Evolutionary conservation across 1,139 yeast species (phyloP).

Genomic region (Chernovozyma aurita): DNA sequence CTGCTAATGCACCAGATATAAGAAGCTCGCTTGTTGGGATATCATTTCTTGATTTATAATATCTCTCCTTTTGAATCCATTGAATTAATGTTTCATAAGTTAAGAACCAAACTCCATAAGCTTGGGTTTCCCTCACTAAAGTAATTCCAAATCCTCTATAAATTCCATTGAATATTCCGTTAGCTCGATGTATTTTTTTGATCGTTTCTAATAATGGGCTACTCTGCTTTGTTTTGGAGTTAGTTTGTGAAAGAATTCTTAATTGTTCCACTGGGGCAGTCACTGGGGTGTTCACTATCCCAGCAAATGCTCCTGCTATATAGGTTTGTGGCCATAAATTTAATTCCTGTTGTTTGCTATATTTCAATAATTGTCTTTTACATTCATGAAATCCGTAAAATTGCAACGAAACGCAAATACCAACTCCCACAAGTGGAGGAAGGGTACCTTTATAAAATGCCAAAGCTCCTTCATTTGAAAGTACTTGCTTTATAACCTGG

Average conservation of each 20-base stretch:
- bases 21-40: slow-evolving; percentile 60
- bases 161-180: slow-evolving; percentile 50
- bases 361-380: slow-evolving; percentile 50
- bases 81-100: slow-evolving; percentile 63
- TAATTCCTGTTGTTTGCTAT: slow-evolving; percentile 27
- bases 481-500: slow-evolving; percentile 49
- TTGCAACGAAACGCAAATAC: slow-evolving; percentile 70
- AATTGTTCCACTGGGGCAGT: slow-evolving; percentile 75
- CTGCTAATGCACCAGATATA: slow-evolving; percentile 59
- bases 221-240: slow-evolving; percentile 26
- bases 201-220: slow-evolving; percentile 42
- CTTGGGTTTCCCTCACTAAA: slow-evolving; percentile 64
- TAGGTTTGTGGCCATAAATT: slow-evolving; percentile 61
- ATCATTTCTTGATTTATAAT: slow-evolving; percentile 42
- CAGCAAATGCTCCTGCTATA: slow-evolving; percentile 72
- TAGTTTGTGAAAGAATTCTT: slow-evolving; percentile 66
- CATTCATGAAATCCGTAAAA: slow-evolving; percentile 79
- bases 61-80: slow-evolving; percentile 27
- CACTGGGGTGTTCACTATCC: slow-evolving; percentile 69
- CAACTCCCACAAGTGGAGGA: slow-evolving; percentile 54
- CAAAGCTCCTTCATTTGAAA: slow-evolving; percentile 55
- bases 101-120: slow-evolving; percentile 80
- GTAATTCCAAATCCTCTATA: slow-evolving; percentile 63
- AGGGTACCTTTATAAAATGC: slow-evolving; percentile 56
- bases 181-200: slow-evolving; percentile 36